Conservation (phyloP, 192 early-diverging fungal genomes). For the Dissophora ornata region DNA sequence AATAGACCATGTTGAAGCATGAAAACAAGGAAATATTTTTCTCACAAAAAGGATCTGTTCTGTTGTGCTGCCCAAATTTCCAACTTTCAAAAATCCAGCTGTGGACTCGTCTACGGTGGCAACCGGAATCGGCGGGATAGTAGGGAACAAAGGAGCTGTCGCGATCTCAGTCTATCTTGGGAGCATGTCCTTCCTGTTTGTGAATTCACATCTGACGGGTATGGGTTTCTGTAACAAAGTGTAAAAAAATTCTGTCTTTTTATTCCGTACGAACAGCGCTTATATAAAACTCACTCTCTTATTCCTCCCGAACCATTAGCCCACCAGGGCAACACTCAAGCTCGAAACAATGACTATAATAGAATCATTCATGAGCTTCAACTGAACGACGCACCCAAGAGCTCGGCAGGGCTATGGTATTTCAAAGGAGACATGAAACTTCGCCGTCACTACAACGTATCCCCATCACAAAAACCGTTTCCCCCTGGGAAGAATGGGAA, state of each 20-base stretch:
- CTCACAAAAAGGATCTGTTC: too few species aligned
- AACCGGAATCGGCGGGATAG: slow-evolving; percentile 54
- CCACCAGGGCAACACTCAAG: slow-evolving; percentile 53
- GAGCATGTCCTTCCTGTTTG: slow-evolving; percentile 58
- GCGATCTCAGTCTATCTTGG: slow-evolving; percentile 63
- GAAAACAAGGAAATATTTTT: too few species aligned
- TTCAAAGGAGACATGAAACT: slow-evolving; percentile 51
- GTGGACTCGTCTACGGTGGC: slow-evolving; percentile 53
- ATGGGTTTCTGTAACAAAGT: background rate
- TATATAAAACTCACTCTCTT: too few species aligned
- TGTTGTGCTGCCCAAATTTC: too few species aligned
- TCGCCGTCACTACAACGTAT: slow-evolving; percentile 33
- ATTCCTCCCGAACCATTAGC: slow-evolving; percentile 32
- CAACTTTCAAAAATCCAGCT: slow-evolving; percentile 16
- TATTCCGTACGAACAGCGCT: too few species aligned
- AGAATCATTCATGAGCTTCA: slow-evolving; percentile 60
- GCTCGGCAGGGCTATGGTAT: slow-evolving; percentile 33
- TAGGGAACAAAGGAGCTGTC: slow-evolving; percentile 65
- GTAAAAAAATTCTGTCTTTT: too few species aligned
- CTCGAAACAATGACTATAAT: slow-evolving; percentile 54
- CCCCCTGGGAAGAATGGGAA: slow-evolving; percentile 1
- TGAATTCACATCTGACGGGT: slow-evolving; percentile 65
- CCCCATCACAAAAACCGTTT: slow-evolving; percentile 1
- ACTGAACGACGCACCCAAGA: slow-evolving; percentile 54
- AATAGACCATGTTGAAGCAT: background rate